A percentile compares a stretch with the other conserved stretches of the same genome.
Evolutionary conservation across 2,329 filamentous ascomycete genomes (phyloP).

Genomic region (Claviceps sp.): DNA sequence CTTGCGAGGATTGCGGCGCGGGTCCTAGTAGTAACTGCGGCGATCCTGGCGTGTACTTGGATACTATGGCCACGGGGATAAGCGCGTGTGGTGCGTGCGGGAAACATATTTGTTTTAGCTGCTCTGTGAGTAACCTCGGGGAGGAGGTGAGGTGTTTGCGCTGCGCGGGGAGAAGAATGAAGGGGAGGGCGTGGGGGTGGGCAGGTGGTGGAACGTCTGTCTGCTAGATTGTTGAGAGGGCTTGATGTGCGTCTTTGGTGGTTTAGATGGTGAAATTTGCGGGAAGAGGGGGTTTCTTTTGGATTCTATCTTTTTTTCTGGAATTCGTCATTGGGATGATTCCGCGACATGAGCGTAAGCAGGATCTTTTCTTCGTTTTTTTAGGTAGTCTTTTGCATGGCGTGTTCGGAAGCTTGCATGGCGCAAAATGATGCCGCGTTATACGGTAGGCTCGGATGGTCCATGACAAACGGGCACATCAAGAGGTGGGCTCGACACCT

Average conservation of each 20-base stretch:
- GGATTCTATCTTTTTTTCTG: no score
- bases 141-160: slow-evolving; percentile 37
- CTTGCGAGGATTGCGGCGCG: slow-evolving; percentile 42
- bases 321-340: no score
- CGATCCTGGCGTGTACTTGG: slow-evolving; percentile 25
- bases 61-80: slow-evolving; percentile 14
- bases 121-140: slow-evolving; percentile 44
- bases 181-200: slow-evolving; percentile 9
- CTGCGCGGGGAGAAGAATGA: slow-evolving; percentile 30
- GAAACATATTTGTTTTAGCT: slow-evolving; percentile 44
- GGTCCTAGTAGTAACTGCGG: slow-evolving; percentile 11
- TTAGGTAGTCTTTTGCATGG: no score
- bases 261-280: no score
- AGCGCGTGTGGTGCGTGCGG: slow-evolving; percentile 35
- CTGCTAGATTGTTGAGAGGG: slow-evolving; percentile 8
- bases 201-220: slow-evolving; percentile 9
- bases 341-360: no score
- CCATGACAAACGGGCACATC: no score
- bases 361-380: no score
- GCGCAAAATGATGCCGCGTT: no score
- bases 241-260: not conserved
- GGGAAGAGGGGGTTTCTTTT: no score
- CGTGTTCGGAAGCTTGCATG: no score
- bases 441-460: no score
- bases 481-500: no score